These are phyloP conservation scores for Lasiodiplodia sp. DNA, from an alignment of 2,329 filamentous ascomycete genomes.

Conservation along the genomic window DNA sequence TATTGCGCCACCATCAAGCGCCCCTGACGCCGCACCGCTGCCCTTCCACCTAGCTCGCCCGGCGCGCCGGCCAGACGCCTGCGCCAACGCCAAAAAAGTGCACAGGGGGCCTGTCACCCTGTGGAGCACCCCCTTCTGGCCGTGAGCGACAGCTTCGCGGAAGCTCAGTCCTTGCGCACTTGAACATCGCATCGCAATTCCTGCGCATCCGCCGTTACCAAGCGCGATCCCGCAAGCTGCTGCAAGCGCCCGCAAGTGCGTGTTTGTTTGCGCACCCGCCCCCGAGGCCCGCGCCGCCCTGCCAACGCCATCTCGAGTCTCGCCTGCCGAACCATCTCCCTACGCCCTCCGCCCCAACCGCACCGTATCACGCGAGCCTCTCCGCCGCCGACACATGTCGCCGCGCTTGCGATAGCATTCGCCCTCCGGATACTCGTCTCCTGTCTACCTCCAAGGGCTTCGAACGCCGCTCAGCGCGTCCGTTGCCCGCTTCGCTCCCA, in stretches of 20 bases:
- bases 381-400: slow-evolving; percentile 21
- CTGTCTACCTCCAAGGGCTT: background rate
- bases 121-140: slow-evolving; percentile 4
- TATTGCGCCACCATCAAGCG: background rate
- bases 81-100: slow-evolving; percentile 21
- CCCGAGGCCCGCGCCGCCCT: background rate
- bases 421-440: background rate
- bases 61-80: slow-evolving; percentile 19
- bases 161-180: slow-evolving; percentile 17
- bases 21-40: slow-evolving; percentile 27
- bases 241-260: slow-evolving; percentile 6
- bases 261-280: slow-evolving; percentile 15
- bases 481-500: slow-evolving; percentile 30
- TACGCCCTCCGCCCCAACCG: slow-evolving; percentile 9
- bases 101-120: slow-evolving; percentile 18
- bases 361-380: slow-evolving; percentile 1
- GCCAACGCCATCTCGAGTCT: slow-evolving; percentile 17
- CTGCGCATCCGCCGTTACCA: slow-evolving; percentile 7
- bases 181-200: slow-evolving; percentile 7
- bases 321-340: slow-evolving; percentile 3
- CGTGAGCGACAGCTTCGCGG: slow-evolving; percentile 5
- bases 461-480: slow-evolving; percentile 13
- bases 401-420: slow-evolving; percentile 14
- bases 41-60: slow-evolving; percentile 15
- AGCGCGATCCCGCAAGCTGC: slow-evolving; percentile 16